A percentile compares a stretch with the other conserved stretches of the same genome.
Evolutionary conservation across 2,329 filamentous ascomycete genomes (phyloP).

Genomic region (Simplicillium aogashimaense): DNA sequence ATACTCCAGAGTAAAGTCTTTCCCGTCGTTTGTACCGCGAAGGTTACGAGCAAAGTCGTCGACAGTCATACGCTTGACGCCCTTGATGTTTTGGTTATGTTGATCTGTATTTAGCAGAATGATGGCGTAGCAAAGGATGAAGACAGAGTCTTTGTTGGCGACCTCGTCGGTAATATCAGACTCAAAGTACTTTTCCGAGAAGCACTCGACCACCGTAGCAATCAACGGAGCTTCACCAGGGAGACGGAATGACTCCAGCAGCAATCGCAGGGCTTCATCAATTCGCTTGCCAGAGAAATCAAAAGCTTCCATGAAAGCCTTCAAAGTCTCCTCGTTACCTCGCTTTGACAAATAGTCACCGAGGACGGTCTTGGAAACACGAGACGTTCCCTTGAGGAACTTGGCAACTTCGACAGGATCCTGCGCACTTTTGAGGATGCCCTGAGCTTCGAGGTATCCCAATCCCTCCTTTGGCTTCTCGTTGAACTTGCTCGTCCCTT

Average conservation of each 20-base stretch:
- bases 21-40: slow-evolving; percentile 77
- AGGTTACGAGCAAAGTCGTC: slow-evolving; percentile 80
- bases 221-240: slow-evolving; percentile 91
- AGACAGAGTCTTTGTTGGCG: slow-evolving; percentile 78
- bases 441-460: slow-evolving; percentile 73
- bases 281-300: slow-evolving; percentile 80
- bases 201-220: slow-evolving; percentile 80
- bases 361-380: slow-evolving; percentile 81
- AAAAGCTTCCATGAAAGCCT: slow-evolving; percentile 77
- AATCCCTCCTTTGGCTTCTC: slow-evolving; percentile 86
- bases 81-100: slow-evolving; percentile 83
- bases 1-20: slow-evolving; percentile 77
- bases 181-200: slow-evolving; percentile 75
- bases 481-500: slow-evolving; percentile 85
- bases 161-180: slow-evolving; percentile 63
- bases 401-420: slow-evolving; percentile 71
- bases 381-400: slow-evolving; percentile 79
- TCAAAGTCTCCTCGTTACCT: slow-evolving; percentile 74
- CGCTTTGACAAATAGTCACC: slow-evolving; percentile 92
- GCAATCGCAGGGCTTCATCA: slow-evolving; percentile 76
- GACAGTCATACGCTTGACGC: slow-evolving; percentile 71
- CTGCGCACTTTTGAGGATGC: slow-evolving; percentile 68
- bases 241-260: slow-evolving; percentile 88
- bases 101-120: slow-evolving; percentile 97
- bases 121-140: slow-evolving; percentile 86